phyloP scores from a whole-genome alignment of 2,329 filamentous ascomycete genomes.

The Fusarium luffae region DNA sequence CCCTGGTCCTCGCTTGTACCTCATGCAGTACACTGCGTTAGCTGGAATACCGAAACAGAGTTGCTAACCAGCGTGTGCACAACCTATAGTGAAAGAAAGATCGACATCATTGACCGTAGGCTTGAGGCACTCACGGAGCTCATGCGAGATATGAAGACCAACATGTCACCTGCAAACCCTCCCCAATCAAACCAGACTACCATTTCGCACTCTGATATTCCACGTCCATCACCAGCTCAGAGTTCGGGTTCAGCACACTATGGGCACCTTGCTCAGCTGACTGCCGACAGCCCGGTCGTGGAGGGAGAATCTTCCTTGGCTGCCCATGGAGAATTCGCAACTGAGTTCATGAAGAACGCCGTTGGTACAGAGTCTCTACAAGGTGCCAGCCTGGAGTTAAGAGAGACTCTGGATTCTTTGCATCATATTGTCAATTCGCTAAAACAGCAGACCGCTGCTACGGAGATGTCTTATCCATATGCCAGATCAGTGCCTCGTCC shows the following conservation, averaged over 20 bases:
- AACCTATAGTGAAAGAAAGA: slow-evolving; percentile 51
- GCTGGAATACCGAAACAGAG: neutral
- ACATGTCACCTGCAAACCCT: slow-evolving; percentile 26
- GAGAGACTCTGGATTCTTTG: slow-evolving; percentile 51
- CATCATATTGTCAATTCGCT: slow-evolving; percentile 44
- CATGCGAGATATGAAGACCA: slow-evolving; percentile 50
- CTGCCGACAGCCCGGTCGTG: slow-evolving; percentile 49
- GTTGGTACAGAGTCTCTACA: slow-evolving; percentile 46
- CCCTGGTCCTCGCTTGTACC: neutral
- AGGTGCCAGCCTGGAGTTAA: slow-evolving; percentile 48
- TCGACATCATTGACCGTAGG: slow-evolving; percentile 52
- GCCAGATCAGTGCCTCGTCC: slow-evolving; percentile 38
- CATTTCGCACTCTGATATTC: slow-evolving; percentile 24
- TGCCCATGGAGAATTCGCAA: slow-evolving; percentile 60
- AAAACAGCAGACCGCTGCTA: slow-evolving; percentile 41
- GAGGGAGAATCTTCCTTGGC: slow-evolving; percentile 59
- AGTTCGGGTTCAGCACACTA: slow-evolving; percentile 33
- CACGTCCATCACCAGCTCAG: slow-evolving; percentile 28
- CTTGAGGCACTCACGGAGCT: slow-evolving; percentile 50
- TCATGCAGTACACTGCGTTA: neutral
- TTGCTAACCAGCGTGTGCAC: neutral
- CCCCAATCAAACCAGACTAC: slow-evolving; percentile 22
- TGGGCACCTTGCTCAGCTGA: slow-evolving; percentile 29
- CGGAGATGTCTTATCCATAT: slow-evolving; percentile 42
- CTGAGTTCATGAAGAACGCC: slow-evolving; percentile 56